Evolutionary conservation across 345 rosid species (phyloP).

Genomic region (Fremontodendron californicum): DNA sequence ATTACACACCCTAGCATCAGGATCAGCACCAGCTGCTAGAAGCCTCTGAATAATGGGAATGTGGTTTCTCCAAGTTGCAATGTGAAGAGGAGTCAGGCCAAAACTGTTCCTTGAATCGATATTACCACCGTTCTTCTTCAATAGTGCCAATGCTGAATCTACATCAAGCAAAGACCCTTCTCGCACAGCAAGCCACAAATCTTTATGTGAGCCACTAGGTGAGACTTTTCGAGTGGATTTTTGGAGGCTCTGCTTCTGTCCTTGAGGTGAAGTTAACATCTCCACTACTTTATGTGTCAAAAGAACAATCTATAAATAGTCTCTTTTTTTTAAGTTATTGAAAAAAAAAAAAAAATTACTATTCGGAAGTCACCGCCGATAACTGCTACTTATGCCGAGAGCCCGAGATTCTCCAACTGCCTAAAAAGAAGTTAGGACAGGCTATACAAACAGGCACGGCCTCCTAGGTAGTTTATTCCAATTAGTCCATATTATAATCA

Average conservation of each 20-base stretch:
- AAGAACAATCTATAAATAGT: slow-evolving; percentile 10
- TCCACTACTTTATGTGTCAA: slow-evolving; percentile 37
- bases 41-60: slow-evolving; percentile 84
- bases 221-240: slow-evolving; percentile 43
- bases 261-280: slow-evolving; percentile 52
- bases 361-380: neutral
- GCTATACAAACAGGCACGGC: slow-evolving; percentile 9
- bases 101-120: slow-evolving; percentile 60
- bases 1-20: slow-evolving; percentile 87
- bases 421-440: neutral
- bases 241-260: slow-evolving; percentile 50
- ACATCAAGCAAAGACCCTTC: slow-evolving; percentile 86
- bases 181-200: slow-evolving; percentile 69
- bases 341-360: neutral
- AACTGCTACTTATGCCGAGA: slow-evolving; percentile 12
- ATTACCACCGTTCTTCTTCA: slow-evolving; percentile 83
- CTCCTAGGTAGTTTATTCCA: slow-evolving; percentile 11
- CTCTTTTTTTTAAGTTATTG: slow-evolving; percentile 3
- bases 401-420: slow-evolving; percentile 9
- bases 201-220: slow-evolving; percentile 44
- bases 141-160: slow-evolving; percentile 52
- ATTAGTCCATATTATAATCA: slow-evolving; percentile 21
- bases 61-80: slow-evolving; percentile 92
- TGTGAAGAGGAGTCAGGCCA: slow-evolving; percentile 88
- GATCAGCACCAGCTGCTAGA: slow-evolving; percentile 91